Conservation (phyloP, 306 rosid species). For the Sphenostylis stenocarpa region DNA sequence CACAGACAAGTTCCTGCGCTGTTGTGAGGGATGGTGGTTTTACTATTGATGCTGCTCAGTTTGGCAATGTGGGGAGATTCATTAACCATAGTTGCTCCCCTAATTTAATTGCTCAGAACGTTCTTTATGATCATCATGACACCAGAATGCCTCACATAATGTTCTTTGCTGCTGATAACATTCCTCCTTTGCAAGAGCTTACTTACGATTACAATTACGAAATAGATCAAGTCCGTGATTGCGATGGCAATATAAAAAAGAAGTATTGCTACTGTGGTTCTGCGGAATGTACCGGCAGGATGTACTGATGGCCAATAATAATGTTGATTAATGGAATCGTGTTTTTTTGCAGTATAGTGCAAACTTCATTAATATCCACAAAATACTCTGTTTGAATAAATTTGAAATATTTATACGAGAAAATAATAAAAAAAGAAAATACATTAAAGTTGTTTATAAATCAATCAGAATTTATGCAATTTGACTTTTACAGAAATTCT, state of each 20-base stretch:
- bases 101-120: constrained; percentile 91
- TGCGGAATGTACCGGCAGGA: constrained; percentile 71
- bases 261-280: constrained; percentile 86
- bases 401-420: too few species aligned
- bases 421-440: too few species aligned
- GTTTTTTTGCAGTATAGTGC: not conserved
- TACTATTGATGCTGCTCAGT: constrained; percentile 81
- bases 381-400: too few species aligned
- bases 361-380: not conserved
- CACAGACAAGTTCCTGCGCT: constrained; percentile 47
- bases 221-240: constrained; percentile 73
- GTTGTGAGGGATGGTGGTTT: constrained; percentile 57
- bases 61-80: constrained; percentile 90
- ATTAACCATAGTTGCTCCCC: constrained; percentile 93
- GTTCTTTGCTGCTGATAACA: constrained; percentile 92
- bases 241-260: constrained; percentile 72
- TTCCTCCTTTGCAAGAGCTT: constrained; percentile 92
- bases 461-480: too few species aligned
- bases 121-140: constrained; percentile 83
- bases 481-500: not conserved
- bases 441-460: not conserved
- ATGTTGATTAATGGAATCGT: constrained; percentile 5
- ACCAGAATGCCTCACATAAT: constrained; percentile 87
- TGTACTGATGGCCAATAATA: constrained; percentile 66
- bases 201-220: constrained; percentile 76